Percentiles rank a stretch among this genome's conserved stretches.
Conservation (phyloP, 768 basidiomycete genomes). For the Piloderma croceum region DNA sequence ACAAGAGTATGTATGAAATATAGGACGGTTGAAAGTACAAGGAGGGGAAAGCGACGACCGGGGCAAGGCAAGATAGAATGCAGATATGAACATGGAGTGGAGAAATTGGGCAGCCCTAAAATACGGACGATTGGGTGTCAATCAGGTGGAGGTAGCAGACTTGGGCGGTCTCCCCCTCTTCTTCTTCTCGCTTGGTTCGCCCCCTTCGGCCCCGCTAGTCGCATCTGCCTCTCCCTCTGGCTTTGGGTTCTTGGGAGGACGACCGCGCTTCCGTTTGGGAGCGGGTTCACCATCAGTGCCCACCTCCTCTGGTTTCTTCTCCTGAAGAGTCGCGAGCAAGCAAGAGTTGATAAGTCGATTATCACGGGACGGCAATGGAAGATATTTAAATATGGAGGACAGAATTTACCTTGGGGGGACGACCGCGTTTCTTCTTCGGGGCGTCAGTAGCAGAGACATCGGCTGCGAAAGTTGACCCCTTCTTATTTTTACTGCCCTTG, state of each 20-base stretch:
- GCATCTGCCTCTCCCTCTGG: constrained; percentile 36
- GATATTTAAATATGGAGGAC: no score
- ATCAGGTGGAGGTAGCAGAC: no score
- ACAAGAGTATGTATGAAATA: no score
- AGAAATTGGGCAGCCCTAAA: no score
- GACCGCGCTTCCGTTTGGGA: constrained; percentile 65
- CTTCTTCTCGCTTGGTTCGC: constrained; percentile 54
- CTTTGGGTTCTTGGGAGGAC: constrained; percentile 66
- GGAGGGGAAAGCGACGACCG: no score
- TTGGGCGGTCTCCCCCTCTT: constrained; percentile 70
- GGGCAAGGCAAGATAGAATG: no score
- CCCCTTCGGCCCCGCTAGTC: constrained; percentile 33
- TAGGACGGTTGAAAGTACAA: no score
- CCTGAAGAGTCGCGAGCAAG: constrained; percentile 14
- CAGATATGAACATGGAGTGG: no score
- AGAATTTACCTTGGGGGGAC: constrained; percentile 45
- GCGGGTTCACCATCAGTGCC: constrained; percentile 40
- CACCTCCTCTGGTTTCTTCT: constrained; percentile 39
- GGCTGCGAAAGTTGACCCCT: constrained; percentile 29
- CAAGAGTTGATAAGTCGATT: no score
- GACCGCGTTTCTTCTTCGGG: constrained; percentile 42
- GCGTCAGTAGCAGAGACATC: constrained; percentile 21
- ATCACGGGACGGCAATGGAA: no score
- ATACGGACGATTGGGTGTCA: no score
- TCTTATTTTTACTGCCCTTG: constrained; percentile 81